Conservation (phyloP, 2,329 filamentous ascomycete genomes). For the Monosporascus sp. region DNA sequence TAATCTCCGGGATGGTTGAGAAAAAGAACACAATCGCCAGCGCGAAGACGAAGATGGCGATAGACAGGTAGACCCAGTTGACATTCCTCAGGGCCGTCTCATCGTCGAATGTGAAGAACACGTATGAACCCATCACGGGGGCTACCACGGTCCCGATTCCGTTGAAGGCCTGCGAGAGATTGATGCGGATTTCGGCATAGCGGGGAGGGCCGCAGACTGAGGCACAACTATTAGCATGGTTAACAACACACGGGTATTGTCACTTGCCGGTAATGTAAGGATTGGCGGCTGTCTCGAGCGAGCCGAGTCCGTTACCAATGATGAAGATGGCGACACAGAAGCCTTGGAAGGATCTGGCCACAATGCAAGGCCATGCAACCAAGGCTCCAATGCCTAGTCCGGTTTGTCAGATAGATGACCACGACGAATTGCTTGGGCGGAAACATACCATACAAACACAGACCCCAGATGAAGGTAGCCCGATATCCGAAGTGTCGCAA, state of each 20-base stretch:
- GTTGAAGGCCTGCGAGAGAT: conserved; percentile 73
- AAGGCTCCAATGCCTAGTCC: conserved; percentile 48
- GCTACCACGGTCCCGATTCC: conserved; percentile 70
- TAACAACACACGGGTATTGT: background rate
- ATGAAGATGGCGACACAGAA: conserved; percentile 72
- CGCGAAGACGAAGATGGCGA: conserved; percentile 65
- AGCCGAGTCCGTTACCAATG: conserved; percentile 67
- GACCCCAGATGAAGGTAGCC: conserved; percentile 62
- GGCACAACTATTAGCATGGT: conserved; percentile 6
- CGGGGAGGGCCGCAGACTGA: conserved; percentile 61
- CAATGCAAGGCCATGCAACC: conserved; percentile 51
- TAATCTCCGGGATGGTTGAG: conserved; percentile 66
- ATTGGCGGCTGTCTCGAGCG: conserved; percentile 74
- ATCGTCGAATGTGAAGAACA: conserved; percentile 63
- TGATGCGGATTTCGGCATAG: conserved; percentile 67
- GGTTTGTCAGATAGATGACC: conserved; percentile 12
- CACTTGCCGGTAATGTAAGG: conserved; percentile 59
- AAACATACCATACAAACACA: conserved; percentile 55
- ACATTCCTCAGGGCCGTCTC: conserved; percentile 58
- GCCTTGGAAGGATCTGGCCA: conserved; percentile 63
- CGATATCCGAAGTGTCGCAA: conserved; percentile 60
- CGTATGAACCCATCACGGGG: conserved; percentile 66
- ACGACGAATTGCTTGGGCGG: background rate
- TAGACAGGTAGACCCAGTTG: conserved; percentile 72
- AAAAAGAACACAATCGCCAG: conserved; percentile 65